phyloP scores from a whole-genome alignment of 495 filamentous ascomycete species.

The Lophiotrema nucula region DNA sequence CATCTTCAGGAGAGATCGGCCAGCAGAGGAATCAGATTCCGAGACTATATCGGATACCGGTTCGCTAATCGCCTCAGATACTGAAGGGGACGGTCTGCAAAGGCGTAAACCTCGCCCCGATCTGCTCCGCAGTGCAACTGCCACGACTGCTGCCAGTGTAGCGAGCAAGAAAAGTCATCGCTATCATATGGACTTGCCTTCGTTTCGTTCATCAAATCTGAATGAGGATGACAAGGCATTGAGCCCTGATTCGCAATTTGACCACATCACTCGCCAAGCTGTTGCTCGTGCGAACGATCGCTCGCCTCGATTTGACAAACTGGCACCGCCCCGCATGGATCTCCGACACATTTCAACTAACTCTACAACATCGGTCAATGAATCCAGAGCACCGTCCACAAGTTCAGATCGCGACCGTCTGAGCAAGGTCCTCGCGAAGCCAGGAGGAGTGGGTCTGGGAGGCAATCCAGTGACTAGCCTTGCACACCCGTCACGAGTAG shows the following conservation, averaged over 20 bases:
- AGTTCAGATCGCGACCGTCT: constrained; percentile 10
- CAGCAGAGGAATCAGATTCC: constrained; percentile 22
- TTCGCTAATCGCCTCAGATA: constrained; percentile 23
- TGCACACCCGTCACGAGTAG: constrained; percentile 30
- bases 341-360: constrained; percentile 45
- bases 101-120: constrained; percentile 11
- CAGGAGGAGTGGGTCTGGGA: constrained; percentile 50
- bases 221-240: constrained; percentile 5
- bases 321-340: constrained; percentile 64
- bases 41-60: constrained; percentile 1
- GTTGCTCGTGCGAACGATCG: constrained; percentile 33
- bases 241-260: constrained; percentile 18
- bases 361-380: neutral
- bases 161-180: constrained; percentile 4
- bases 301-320: constrained; percentile 44
- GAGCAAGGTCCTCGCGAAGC: constrained; percentile 32
- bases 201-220: constrained; percentile 24
- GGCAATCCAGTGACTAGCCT: constrained; percentile 40
- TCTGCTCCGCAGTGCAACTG: constrained; percentile 8
- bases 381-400: constrained; percentile 13
- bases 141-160: constrained; percentile 5
- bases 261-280: constrained; percentile 45
- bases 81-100: constrained; percentile 12
- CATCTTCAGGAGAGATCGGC: constrained; percentile 34
- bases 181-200: constrained; percentile 30